Evolutionary conservation across 805 yeast genomes (phyloP).

Genomic region (Wickerhamiella qilinensis): DNA sequence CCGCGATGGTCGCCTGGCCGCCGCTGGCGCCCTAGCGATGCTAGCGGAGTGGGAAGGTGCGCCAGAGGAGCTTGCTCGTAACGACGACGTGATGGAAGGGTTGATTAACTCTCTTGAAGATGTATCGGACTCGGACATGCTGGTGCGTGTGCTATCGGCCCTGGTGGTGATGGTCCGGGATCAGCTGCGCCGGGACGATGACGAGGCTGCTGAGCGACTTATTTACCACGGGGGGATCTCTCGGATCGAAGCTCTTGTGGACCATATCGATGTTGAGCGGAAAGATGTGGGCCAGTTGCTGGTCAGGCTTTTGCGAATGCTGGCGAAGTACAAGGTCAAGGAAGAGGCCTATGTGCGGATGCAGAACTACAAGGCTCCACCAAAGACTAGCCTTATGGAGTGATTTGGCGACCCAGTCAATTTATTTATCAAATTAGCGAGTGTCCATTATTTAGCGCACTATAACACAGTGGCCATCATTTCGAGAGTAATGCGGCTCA

Average conservation of each 20-base stretch:
- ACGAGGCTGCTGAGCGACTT: conserved; percentile 14
- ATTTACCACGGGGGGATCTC: conserved; percentile 13
- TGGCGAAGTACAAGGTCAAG: neutral
- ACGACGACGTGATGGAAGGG: conserved; percentile 14
- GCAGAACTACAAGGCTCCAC: neutral
- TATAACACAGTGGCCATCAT: conserved; percentile 15
- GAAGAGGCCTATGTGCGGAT: neutral
- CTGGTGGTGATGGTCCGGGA: conserved; percentile 12
- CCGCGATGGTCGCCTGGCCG: conserved; percentile 21
- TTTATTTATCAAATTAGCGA: neutral
- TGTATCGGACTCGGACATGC: conserved; percentile 15
- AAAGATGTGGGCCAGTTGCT: conserved; percentile 10
- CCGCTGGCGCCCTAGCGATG: conserved; percentile 26
- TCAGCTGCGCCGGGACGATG: conserved; percentile 11
- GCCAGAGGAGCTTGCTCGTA: conserved; percentile 16
- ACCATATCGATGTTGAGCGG: conserved; percentile 7
- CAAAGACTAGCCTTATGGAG: conserved; percentile 4
- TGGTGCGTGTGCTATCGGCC: conserved; percentile 18
- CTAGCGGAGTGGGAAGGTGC: conserved; percentile 24
- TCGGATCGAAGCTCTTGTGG: conserved; percentile 11
- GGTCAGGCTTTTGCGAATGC: neutral
- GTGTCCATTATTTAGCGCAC: neutral
- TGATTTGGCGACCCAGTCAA: no score
- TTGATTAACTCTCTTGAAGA: conserved; percentile 12
- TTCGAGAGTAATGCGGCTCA: no score